Percentiles rank a stretch among this genome's conserved stretches.
These are phyloP conservation scores for Daldinia grandis DNA, from an alignment of 495 filamentous ascomycete genomes.

Conservation along the genomic window DNA sequence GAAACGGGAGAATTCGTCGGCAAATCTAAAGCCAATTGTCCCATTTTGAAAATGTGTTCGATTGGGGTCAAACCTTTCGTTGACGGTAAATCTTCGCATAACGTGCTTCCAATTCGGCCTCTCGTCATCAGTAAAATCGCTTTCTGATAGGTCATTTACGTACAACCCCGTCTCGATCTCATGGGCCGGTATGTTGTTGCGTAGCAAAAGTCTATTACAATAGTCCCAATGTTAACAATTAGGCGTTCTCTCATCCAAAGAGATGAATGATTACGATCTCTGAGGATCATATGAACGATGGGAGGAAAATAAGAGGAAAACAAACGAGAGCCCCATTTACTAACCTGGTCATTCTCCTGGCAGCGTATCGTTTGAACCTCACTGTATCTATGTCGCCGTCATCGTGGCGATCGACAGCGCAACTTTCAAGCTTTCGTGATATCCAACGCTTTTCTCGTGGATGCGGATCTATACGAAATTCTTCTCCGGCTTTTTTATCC, in stretches of 20 bases:
- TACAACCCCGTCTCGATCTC: background rate
- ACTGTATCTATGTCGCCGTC: background rate
- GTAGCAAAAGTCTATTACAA: background rate
- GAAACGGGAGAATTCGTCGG: background rate
- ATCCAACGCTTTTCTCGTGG: conserved; percentile 14
- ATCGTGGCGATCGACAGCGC: background rate
- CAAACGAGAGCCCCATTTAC: background rate
- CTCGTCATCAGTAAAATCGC: background rate
- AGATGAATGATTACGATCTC: background rate
- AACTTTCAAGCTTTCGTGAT: background rate
- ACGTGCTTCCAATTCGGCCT: background rate
- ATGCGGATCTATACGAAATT: conserved; percentile 4
- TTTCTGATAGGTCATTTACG: background rate
- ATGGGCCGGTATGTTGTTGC: background rate
- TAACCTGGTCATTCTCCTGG: conserved; percentile 8
- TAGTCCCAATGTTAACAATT: background rate
- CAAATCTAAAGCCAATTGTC: background rate
- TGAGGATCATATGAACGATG: background rate
- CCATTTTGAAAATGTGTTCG: conserved; percentile 2
- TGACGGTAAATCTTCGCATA: background rate
- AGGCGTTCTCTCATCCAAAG: background rate
- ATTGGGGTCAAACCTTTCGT: background rate
- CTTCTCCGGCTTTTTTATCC: background rate
- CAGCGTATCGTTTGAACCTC: background rate
- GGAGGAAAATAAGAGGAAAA: background rate